These are phyloP conservation scores for Bryum argenteum DNA, from an alignment of 225 moss, liverwort and hornwort species.

Conservation along the genomic window DNA sequence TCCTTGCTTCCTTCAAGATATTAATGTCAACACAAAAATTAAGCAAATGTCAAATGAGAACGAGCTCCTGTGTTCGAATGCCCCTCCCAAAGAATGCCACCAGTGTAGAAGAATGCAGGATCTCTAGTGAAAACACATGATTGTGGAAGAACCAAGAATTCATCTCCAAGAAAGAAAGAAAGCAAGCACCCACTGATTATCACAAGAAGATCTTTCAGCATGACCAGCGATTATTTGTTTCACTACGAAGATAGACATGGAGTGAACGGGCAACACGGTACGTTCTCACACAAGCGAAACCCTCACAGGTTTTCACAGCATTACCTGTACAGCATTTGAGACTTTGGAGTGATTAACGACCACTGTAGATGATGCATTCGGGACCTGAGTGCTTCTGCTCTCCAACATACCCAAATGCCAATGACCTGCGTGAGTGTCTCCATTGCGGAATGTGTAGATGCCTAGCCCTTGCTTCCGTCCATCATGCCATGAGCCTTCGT, in stretches of 20 bases:
- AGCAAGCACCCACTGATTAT: neutral
- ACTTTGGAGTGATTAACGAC: constrained; percentile 48
- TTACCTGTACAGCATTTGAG: constrained; percentile 54
- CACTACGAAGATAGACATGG: neutral
- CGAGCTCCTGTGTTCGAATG: neutral
- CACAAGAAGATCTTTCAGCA: neutral
- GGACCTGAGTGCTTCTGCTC: constrained; percentile 69
- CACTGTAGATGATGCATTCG: constrained; percentile 49
- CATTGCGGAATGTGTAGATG: constrained; percentile 87
- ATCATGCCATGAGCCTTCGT: constrained; percentile 96
- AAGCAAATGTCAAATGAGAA: neutral
- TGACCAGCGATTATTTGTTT: neutral
- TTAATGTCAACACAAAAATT: constrained; percentile 21
- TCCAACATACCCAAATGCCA: constrained; percentile 85
- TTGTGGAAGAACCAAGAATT: neutral
- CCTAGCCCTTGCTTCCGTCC: constrained; percentile 92
- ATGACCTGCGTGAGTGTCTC: constrained; percentile 86
- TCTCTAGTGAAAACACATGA: neutral
- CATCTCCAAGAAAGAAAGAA: neutral
- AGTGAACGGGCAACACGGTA: neutral
- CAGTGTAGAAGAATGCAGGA: neutral
- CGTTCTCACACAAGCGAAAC: constrained; percentile 2
- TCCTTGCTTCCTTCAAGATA: constrained; percentile 70
- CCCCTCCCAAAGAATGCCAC: neutral
- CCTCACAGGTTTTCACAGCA: neutral